phyloP scores from a whole-genome alignment of 192 early-diverging fungal genomes.

The Backusella circina region DNA sequence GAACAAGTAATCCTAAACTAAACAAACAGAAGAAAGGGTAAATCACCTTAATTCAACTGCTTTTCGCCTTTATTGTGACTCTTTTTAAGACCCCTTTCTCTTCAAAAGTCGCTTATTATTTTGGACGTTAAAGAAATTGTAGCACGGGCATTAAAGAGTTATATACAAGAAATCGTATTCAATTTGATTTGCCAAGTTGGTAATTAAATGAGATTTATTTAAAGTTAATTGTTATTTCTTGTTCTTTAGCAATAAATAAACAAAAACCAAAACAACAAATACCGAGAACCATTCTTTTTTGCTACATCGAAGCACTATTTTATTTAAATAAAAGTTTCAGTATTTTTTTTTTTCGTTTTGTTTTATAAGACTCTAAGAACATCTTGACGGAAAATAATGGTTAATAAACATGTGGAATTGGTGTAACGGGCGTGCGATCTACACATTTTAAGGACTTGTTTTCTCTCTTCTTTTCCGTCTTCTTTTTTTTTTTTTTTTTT shows the following conservation, averaged over 20 bases:
- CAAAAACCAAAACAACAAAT: neutral
- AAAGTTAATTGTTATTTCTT: neutral
- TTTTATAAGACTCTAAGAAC: neutral
- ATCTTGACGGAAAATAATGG: neutral
- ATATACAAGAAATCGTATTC: neutral
- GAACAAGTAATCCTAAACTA: neutral
- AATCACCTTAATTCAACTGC: neutral
- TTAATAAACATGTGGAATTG: neutral
- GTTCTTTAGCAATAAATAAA: neutral
- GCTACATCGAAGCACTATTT: neutral
- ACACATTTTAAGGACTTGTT: neutral
- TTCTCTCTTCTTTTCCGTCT: neutral
- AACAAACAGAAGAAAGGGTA: neutral
- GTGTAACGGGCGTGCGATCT: neutral
- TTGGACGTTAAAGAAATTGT: neutral
- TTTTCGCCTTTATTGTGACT: neutral
- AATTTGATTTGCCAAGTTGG: neutral
- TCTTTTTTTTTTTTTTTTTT: neutral
- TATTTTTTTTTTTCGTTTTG: neutral
- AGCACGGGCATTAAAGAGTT: neutral
- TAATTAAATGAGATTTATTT: slow-evolving; percentile 3
- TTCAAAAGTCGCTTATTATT: neutral
- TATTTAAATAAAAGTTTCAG: neutral
- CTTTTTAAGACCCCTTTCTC: neutral
- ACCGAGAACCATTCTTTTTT: neutral